Conservation (phyloP, 202 grass and related monocot genomes). For the Schoenoplectus tabernaemontani region DNA sequence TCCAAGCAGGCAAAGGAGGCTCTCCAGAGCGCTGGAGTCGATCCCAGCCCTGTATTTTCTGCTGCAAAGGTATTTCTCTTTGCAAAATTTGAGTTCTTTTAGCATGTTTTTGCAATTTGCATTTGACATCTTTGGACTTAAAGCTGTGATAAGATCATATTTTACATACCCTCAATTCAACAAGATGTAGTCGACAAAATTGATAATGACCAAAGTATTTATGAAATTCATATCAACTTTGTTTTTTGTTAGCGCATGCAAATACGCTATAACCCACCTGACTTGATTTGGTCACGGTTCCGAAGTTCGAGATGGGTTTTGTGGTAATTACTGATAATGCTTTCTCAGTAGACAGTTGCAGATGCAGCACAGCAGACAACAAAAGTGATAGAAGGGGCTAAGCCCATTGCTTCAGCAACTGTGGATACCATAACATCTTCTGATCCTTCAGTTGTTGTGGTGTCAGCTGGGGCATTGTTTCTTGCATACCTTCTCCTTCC, state of each 20-base stretch:
- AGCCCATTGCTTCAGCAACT: conserved; percentile 62
- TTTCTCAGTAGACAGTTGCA: conserved; percentile 54
- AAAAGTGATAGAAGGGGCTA: conserved; percentile 65
- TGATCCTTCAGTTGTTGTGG: conserved; percentile 34
- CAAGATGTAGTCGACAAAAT: not conserved
- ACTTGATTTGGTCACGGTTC: not conserved
- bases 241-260: not conserved
- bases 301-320: not conserved
- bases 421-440: conserved; percentile 60
- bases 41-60: conserved; percentile 53
- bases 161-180: too few species aligned
- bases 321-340: conserved; percentile 14
- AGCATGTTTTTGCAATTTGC: not conserved
- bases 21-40: conserved; percentile 67
- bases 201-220: not conserved
- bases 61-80: conserved; percentile 45
- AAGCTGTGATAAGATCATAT: not conserved
- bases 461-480: conserved; percentile 50
- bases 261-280: not conserved
- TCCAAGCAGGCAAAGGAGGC: conserved; percentile 62
- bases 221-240: not conserved
- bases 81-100: not conserved
- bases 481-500: conserved; percentile 79
- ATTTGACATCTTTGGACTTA: not conserved
- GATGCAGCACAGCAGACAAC: conserved; percentile 52